Evolutionary conservation across 306 rosid genomes (phyloP), one percentile per base, ranked within the genome.

Genomic region (Canavalia ensiformis): DNA sequence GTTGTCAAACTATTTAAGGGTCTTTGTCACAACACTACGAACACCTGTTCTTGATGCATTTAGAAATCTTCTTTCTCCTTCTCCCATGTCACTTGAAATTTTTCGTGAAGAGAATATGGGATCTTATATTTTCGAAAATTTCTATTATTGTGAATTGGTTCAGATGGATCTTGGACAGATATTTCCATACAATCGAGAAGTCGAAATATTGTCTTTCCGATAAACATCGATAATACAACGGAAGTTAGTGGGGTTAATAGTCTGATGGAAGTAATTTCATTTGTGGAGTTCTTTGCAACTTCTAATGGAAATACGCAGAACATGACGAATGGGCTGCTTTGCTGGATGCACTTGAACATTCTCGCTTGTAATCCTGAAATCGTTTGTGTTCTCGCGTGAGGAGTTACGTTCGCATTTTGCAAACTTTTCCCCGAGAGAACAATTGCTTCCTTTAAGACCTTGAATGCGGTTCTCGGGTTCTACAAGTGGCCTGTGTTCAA

Each of bases 21-120:
- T 86, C 77, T 91, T 91, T 83, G 83, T 91, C 85, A 86, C 85
- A 51, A 72, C 90, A 78, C 85, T 95, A 77, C 99, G 91, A 84
- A 84, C 71, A 79, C n/a, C 88, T 47, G 72, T 89, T 84, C 97
- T 95, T 37, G 70, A 83, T 82, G 87, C 88, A 65, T 95, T 91
- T 76, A 89, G 88, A 83, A 91, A 78, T 82, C 83, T 90, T 88
- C 94, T 95, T 77, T 88, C 88, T 81, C 81, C 94, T 54, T 89
- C 87, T 70, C 93, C 99, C 11, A 65, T 3, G 68, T 84, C 89
- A 33, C 88, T 93, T 85, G 88, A 91, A 82, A 62, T 88, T 85
- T 90, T 95, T 68, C 90, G 89, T 8, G 90, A 84, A 93, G 90
- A 93, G 96, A 86, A 85, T 93, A 81, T 95, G 98, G 97, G 96